Conservation (phyloP, 108 stramenopile genomes). For the Cylindrotheca fusiformis region DNA sequence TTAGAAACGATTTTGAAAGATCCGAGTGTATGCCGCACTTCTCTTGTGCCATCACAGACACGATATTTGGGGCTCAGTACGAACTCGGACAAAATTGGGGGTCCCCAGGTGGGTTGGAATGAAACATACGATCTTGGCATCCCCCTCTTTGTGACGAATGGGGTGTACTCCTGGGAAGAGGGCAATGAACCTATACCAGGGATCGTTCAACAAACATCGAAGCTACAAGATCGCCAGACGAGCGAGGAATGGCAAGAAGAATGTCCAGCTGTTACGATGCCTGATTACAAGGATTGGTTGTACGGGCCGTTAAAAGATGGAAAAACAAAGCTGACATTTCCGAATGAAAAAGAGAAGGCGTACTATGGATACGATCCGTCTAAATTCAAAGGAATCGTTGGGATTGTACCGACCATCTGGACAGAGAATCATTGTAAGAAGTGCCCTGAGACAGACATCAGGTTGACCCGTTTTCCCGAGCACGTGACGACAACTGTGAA, state of each 20-base stretch:
- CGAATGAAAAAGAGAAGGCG: slow-evolving; percentile 38
- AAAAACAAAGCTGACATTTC: slow-evolving; percentile 27
- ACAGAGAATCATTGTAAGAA: not conserved
- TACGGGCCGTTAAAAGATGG: slow-evolving; percentile 21
- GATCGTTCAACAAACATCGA: not conserved
- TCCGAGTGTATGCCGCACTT: slow-evolving; percentile 19
- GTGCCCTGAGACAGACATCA: not conserved
- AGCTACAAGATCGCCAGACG: not conserved
- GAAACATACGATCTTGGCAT: slow-evolving; percentile 7
- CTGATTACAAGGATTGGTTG: slow-evolving; percentile 48
- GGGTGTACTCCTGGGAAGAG: not conserved
- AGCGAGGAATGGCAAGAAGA: slow-evolving; percentile 1
- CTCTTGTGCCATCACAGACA: slow-evolving; percentile 7
- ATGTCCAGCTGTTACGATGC: slow-evolving; percentile 11
- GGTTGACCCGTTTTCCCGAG: not conserved
- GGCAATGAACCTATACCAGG: not conserved
- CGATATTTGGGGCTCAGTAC: slow-evolving; percentile 21
- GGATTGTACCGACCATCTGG: not conserved
- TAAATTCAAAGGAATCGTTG: slow-evolving; percentile 26
- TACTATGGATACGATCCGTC: slow-evolving; percentile 23
- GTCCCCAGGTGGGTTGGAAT: not conserved
- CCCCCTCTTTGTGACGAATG: not conserved
- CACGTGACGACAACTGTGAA: not conserved
- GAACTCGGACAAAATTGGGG: slow-evolving; percentile 15
- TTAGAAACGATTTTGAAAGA: slow-evolving; percentile 13